Evolutionary conservation across 169 alveolate genomes (phyloP), one percentile per base, ranked within the genome.

Genomic region (Miamiensis avidus): DNA sequence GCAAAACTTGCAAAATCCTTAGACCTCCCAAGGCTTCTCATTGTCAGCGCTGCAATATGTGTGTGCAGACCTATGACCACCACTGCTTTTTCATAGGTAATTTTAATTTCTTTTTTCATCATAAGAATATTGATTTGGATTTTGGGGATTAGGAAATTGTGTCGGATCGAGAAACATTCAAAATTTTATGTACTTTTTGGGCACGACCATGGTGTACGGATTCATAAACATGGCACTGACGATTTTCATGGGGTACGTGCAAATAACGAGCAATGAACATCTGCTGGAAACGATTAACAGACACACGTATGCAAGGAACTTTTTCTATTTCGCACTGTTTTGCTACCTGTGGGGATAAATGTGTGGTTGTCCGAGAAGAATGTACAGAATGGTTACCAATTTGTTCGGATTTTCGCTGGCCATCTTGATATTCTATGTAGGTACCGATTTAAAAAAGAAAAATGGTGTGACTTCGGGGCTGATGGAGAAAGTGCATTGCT

Each of bases 21-120:
- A 87, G 93, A 32, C 95, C 97, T 75, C 94, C 95, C 16, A 85
- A 87, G 49, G 86, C 94, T 25, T 86, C 92, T 65, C 97, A 93
- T 76, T 93, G 97, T 79, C 32, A 83, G 27, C 33, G 49, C 1
- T 93, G 97, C 74, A 92, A 91, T 78, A 82, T 91, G 49, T 93
- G 97, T 76, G 97, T 93, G 0, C 78, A 75, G 64, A 83, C 75
- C 4, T 93, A 84, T 77, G 97, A 93, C 78, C 97, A 93, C 86
- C 93, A 93, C 64, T 92, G 92, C 76, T 34, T 81, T 29, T 88
- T 81, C 26, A 75, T 87, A 0, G 85, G 84, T 76, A 89, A 85
- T 72, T 89, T 89, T 31, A 81, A n/a, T n/a, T n/a, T n/a, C n/a
- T n/a, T n/a, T n/a, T n/a, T n/a, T n/a, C n/a, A n/a, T n/a, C n/a